Evolutionary conservation across 1,139 yeast genomes (phyloP).

Genomic region (Diutina catenulata): DNA sequence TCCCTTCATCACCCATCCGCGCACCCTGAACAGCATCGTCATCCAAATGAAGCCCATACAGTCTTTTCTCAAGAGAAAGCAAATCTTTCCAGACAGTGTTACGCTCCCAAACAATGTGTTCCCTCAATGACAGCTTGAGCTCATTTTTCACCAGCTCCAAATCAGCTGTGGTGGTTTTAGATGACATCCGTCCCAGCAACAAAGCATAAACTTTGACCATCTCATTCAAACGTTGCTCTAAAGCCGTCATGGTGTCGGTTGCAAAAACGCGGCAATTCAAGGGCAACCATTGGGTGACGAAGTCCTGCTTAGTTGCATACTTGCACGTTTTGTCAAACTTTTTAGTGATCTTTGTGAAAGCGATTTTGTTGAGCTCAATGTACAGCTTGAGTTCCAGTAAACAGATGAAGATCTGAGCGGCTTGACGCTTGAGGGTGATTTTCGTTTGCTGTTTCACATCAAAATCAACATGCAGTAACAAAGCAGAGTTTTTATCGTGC

Average conservation of each 20-base stretch:
- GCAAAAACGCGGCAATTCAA: constrained; percentile 34
- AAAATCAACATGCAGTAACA: constrained; percentile 34
- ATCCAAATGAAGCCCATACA: constrained; percentile 23
- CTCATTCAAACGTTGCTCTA: constrained; percentile 37
- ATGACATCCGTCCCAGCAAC: constrained; percentile 22
- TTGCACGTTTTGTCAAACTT: constrained; percentile 79
- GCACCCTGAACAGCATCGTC: constrained; percentile 15
- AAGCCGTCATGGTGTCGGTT: constrained; percentile 27
- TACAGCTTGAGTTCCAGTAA: constrained; percentile 77
- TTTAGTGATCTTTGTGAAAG: constrained; percentile 79
- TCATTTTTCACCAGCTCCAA: constrained; percentile 50
- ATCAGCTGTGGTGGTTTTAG: constrained; percentile 19
- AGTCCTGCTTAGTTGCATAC: constrained; percentile 43
- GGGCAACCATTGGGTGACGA: constrained; percentile 34
- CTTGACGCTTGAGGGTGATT: constrained; percentile 57
- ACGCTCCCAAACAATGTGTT: constrained; percentile 92
- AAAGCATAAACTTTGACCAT: constrained; percentile 39
- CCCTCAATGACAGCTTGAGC: constrained; percentile 67
- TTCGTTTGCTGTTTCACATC: constrained; percentile 39
- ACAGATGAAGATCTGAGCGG: constrained; percentile 56
- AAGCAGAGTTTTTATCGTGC: constrained; percentile 21
- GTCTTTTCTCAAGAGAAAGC: constrained; percentile 73
- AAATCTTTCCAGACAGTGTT: constrained; percentile 96
- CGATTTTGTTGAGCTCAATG: constrained; percentile 74
- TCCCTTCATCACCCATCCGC: constrained; percentile 25